Evolutionary conservation across 768 basidiomycete genomes (phyloP).

Genomic region (Termitomyces titanicus): DNA sequence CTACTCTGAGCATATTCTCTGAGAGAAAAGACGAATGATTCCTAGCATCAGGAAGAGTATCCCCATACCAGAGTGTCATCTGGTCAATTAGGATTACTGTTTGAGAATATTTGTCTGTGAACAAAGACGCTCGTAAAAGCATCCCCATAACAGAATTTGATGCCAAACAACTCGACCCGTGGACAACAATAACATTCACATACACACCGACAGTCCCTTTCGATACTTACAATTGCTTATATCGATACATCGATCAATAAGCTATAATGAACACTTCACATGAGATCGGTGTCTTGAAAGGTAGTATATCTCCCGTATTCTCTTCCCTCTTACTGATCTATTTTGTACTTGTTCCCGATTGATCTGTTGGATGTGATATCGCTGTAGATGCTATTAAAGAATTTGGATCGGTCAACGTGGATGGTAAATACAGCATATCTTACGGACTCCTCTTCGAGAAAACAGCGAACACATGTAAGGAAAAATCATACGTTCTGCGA

Average conservation of each 20-base stretch:
- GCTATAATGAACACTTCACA: not conserved
- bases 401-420: conserved; percentile 32
- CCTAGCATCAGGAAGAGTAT: not conserved
- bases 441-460: conserved; percentile 46
- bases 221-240: too few species aligned
- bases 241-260: not conserved
- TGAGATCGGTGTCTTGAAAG: not conserved
- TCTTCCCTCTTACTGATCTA: not conserved
- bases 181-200: too few species aligned
- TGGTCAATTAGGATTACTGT: too few species aligned
- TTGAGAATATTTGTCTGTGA: too few species aligned
- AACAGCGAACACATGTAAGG: conserved; percentile 42
- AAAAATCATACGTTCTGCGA: too few species aligned
- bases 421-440: conserved; percentile 33
- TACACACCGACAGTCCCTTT: not conserved
- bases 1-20: not conserved
- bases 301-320: not conserved
- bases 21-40: not conserved
- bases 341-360: not conserved
- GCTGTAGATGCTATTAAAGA: conserved; percentile 30
- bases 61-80: not conserved
- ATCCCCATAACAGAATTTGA: too few species aligned
- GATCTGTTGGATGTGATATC: too few species aligned
- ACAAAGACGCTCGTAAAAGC: too few species aligned
- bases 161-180: too few species aligned